Conservation (phyloP, 257 asterid genomes). For the Solanum corneliomulleri region DNA sequence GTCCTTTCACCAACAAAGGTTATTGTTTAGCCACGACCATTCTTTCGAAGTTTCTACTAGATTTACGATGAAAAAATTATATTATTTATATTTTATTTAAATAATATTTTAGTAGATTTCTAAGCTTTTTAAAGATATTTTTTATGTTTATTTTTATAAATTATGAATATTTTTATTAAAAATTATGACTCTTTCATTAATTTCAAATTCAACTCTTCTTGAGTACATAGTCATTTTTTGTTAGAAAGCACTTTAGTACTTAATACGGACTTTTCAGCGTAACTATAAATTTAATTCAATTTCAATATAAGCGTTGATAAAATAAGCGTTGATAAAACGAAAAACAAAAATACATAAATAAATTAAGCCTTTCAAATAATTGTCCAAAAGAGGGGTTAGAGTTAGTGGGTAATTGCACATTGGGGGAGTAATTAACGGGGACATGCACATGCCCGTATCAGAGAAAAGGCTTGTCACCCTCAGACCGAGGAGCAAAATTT, state of each 20-base stretch:
- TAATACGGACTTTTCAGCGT: accelerated
- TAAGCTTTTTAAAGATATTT: accelerated
- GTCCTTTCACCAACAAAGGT: too few relatives aligned
- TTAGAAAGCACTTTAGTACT: not conserved
- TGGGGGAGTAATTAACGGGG: conserved; percentile 1
- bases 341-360: too few relatives aligned
- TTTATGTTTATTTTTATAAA: too few relatives aligned
- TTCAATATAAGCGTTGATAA: too few relatives aligned
- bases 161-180: too few relatives aligned
- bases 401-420: not conserved
- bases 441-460: not conserved
- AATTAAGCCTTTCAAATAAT: not conserved
- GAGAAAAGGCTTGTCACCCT: not conserved
- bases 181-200: accelerated
- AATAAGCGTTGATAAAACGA: too few relatives aligned
- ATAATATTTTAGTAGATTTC: too few relatives aligned
- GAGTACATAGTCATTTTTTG: accelerated
- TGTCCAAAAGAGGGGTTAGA: not conserved
- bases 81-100: too few relatives aligned
- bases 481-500: not conserved
- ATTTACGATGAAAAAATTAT: accelerated
- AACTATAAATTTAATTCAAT: accelerated
- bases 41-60: too few relatives aligned
- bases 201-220: not conserved
- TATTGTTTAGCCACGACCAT: accelerated